Evolutionary conservation across 176 grass and related monocot species (phyloP).

Genomic region (Bothriochloa decipiens): DNA sequence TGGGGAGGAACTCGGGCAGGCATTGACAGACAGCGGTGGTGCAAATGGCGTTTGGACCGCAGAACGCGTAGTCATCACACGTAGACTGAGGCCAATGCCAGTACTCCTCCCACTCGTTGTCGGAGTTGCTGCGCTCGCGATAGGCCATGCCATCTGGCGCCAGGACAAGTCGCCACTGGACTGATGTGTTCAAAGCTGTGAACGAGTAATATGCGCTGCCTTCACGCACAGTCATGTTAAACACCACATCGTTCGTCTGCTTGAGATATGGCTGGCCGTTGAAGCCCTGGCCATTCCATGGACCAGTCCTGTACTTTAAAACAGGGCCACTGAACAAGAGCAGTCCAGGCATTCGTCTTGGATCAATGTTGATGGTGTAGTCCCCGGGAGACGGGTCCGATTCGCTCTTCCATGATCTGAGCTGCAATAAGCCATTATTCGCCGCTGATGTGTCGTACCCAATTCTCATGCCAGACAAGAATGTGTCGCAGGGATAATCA

Average conservation of each 20-base stretch:
- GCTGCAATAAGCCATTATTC: neutral
- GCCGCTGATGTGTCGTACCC: conserved; percentile 13
- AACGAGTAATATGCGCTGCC: conserved; percentile 42
- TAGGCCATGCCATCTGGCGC: conserved; percentile 1
- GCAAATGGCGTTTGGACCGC: conserved; percentile 46
- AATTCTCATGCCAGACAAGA: conserved; percentile 46
- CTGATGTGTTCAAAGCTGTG: neutral
- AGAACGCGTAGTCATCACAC: conserved; percentile 46
- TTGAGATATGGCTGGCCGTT: conserved; percentile 40
- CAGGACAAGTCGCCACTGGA: conserved; percentile 36
- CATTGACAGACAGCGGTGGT: conserved; percentile 37
- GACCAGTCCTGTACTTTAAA: conserved; percentile 22
- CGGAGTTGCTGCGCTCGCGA: neutral
- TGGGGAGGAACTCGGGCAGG: conserved; percentile 44
- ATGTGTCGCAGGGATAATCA: conserved; percentile 50
- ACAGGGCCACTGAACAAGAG: neutral
- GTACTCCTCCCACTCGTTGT: conserved; percentile 28
- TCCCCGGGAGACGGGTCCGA: conserved; percentile 39
- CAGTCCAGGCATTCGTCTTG: conserved; percentile 20
- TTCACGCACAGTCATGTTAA: conserved; percentile 8
- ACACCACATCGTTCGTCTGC: neutral
- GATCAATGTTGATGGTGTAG: conserved; percentile 31
- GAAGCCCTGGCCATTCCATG: conserved; percentile 51
- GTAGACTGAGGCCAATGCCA: conserved; percentile 29
- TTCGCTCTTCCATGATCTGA: conserved; percentile 44